Evolutionary conservation across 768 basidiomycete species (phyloP).

Genomic region (Stropharia rugosoannulata): DNA sequence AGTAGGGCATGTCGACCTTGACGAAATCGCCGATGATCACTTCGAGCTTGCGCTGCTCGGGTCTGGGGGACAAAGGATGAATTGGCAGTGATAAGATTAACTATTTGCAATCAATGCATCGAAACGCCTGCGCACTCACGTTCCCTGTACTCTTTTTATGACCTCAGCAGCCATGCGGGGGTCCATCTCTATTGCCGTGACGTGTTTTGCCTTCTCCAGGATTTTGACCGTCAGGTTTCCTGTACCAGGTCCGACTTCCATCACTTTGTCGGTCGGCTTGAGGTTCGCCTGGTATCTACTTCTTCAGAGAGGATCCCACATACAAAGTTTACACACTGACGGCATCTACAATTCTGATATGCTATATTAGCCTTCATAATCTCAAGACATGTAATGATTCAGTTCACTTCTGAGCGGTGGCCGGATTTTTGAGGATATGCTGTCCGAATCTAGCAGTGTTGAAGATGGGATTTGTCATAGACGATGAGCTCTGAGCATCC

Average conservation of each 20-base stretch:
- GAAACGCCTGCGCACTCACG: conserved; percentile 55
- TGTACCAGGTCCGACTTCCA: conserved; percentile 97
- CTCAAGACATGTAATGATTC: not conserved
- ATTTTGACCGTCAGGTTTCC: conserved; percentile 96
- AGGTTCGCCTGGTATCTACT: conserved; percentile 68
- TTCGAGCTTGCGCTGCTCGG: conserved; percentile 93
- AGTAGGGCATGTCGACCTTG: conserved; percentile 96
- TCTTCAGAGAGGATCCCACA: not conserved
- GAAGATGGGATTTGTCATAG: conserved; percentile 83
- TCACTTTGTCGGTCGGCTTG: conserved; percentile 90
- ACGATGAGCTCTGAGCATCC: conserved; percentile 39
- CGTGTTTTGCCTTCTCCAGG: conserved; percentile 88
- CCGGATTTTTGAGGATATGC: conserved; percentile 95
- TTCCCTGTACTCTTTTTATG: conserved; percentile 96
- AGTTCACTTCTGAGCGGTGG: conserved; percentile 85
- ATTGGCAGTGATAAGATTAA: conserved; percentile 1
- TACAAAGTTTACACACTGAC: conserved; percentile 24
- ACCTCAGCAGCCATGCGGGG: conserved; percentile 99
- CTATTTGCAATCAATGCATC: not conserved
- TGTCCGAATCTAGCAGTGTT: conserved; percentile 96
- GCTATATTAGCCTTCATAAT: conserved; percentile 10
- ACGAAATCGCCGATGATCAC: conserved; percentile 97
- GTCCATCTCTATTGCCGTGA: conserved; percentile 96
- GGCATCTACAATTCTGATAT: conserved; percentile 42
- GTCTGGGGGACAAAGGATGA: conserved; percentile 45